These are phyloP conservation scores for Cryptosporidium ryanae DNA, from an alignment of 169 alveolate genomes.

Conservation along the genomic window DNA sequence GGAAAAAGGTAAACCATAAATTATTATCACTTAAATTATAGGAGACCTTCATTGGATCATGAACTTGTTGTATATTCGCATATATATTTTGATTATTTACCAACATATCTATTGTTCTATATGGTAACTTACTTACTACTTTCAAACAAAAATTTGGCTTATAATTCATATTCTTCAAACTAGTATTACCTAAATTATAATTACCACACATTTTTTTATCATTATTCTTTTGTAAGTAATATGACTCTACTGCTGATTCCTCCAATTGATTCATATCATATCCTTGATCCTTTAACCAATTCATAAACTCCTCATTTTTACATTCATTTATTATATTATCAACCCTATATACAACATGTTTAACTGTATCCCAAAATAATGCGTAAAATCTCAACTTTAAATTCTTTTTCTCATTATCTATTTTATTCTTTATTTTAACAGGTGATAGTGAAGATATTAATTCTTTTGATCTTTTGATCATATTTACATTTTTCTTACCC, in stretches of 20 bases:
- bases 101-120: conserved; percentile 60
- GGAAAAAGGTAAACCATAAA: conserved; percentile 57
- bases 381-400: conserved; percentile 32
- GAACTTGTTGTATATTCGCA: conserved; percentile 67
- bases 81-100: conserved; percentile 66
- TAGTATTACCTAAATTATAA: too few relatives aligned
- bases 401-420: not conserved
- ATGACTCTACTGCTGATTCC: conserved; percentile 52
- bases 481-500: not conserved
- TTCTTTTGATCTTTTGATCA: not conserved
- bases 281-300: conserved; percentile 47
- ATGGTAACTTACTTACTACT: conserved; percentile 51
- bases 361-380: conserved; percentile 74
- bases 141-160: conserved; percentile 70
- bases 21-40: conserved; percentile 54
- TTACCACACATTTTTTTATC: not conserved
- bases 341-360: conserved; percentile 65
- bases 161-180: conserved; percentile 31
- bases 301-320: conserved; percentile 26
- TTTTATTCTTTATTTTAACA: not conserved
- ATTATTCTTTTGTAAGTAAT: conserved; percentile 6
- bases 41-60: conserved; percentile 60
- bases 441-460: conserved; percentile 1
- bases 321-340: conserved; percentile 35
- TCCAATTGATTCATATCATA: conserved; percentile 38